Evolutionary conservation across 2,329 filamentous ascomycete genomes (phyloP).

Genomic region (Aspergillus hortae): DNA sequence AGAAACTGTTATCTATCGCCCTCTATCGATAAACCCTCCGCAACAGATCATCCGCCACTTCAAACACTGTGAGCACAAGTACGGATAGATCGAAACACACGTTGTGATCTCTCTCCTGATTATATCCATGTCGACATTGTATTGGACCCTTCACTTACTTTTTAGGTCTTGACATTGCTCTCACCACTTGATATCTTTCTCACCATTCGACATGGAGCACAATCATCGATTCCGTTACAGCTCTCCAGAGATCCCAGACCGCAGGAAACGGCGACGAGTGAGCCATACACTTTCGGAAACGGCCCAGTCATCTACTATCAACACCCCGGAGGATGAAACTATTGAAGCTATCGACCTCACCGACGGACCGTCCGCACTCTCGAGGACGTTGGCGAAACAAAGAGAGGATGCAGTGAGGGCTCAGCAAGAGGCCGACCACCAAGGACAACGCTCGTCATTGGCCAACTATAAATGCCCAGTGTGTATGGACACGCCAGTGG

Average conservation of each 20-base stretch:
- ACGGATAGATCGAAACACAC: no score
- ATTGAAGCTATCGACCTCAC: slow-evolving; percentile 52
- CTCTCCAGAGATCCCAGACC: background rate
- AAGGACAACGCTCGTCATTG: slow-evolving; percentile 35
- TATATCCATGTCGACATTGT: background rate
- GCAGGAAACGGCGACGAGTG: slow-evolving; percentile 15
- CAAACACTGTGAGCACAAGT: background rate
- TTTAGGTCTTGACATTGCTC: background rate
- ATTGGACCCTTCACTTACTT: background rate
- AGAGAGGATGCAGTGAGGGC: slow-evolving; percentile 50
- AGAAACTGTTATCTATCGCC: background rate
- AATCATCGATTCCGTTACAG: background rate
- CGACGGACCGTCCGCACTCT: slow-evolving; percentile 39
- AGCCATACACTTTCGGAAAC: background rate
- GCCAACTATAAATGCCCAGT: slow-evolving; percentile 58
- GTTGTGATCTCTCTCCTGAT: no score
- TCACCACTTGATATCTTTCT: background rate
- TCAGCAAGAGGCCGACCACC: slow-evolving; percentile 33
- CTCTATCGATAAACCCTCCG: slow-evolving; percentile 3
- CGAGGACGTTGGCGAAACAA: slow-evolving; percentile 50
- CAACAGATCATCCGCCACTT: background rate
- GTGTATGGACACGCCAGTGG: slow-evolving; percentile 59
- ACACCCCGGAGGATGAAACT: slow-evolving; percentile 14
- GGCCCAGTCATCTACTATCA: background rate
- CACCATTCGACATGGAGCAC: background rate